Conservation (phyloP, 2,329 filamentous ascomycete species). For the Fusarium austroafricanum region DNA sequence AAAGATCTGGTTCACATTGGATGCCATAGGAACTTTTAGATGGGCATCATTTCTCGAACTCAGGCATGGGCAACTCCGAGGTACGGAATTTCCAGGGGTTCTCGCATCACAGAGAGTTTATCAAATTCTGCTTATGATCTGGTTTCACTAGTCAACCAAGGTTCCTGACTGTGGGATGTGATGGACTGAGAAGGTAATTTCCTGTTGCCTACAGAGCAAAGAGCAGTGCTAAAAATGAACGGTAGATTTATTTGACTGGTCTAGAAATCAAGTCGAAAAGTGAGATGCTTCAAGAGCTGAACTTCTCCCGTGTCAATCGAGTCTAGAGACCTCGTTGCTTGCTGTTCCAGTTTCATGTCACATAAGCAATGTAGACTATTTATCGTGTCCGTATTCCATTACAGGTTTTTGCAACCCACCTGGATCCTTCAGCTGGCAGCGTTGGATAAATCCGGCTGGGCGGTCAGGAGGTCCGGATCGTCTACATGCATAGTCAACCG, state of each 20-base stretch:
- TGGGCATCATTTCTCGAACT: too few species aligned
- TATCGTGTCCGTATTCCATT: background rate
- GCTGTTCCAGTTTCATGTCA: background rate
- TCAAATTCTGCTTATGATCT: too few species aligned
- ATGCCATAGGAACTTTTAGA: background rate
- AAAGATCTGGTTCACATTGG: background rate
- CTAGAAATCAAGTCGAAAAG: background rate
- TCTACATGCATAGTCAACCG: conserved; percentile 29
- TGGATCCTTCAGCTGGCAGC: background rate
- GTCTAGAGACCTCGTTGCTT: background rate
- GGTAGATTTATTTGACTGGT: too few species aligned
- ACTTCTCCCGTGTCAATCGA: background rate
- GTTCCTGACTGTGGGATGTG: background rate
- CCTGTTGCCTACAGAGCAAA: background rate
- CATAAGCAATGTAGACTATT: background rate
- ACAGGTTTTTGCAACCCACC: background rate
- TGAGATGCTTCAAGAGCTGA: background rate
- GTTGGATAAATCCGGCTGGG: conserved; percentile 38
- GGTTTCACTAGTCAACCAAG: background rate
- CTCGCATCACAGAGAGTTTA: background rate
- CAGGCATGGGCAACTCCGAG: too few species aligned
- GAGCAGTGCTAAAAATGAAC: background rate
- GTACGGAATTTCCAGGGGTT: background rate
- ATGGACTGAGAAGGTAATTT: background rate
- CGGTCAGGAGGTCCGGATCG: conserved; percentile 39